These are phyloP conservation scores for Cicer cuneatum DNA, from an alignment of 306 rosid species.

Conservation along the genomic window DNA sequence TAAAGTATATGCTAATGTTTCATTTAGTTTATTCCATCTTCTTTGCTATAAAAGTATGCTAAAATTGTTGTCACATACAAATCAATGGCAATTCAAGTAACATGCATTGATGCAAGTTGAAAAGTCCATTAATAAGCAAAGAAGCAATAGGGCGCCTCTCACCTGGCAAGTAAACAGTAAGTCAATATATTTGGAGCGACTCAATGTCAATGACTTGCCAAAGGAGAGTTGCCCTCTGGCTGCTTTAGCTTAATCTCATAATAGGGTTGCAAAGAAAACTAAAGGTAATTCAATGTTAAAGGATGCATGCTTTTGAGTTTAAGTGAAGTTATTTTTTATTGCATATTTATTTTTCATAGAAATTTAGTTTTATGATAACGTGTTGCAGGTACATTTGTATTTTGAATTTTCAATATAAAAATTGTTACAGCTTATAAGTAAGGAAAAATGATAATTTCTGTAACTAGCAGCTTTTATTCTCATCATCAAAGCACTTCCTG, in stretches of 20 bases:
- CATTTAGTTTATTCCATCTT: conserved; percentile 42
- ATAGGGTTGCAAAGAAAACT: not conserved
- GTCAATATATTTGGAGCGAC: too few species aligned
- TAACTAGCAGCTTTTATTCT: too few species aligned
- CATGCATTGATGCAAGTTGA: conserved; percentile 2
- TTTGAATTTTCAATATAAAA: too few species aligned
- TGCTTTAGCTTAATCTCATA: conserved; percentile 52
- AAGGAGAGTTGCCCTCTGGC: conserved; percentile 70
- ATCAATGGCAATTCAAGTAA: conserved; percentile 34
- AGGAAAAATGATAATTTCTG: too few species aligned
- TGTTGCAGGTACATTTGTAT: too few species aligned
- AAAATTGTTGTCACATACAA: conserved; percentile 3
- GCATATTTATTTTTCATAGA: not conserved
- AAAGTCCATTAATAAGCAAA: conserved; percentile 40
- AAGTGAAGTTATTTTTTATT: not conserved
- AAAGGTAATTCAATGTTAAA: not conserved
- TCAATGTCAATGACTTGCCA: conserved; percentile 46
- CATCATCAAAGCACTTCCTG: too few species aligned
- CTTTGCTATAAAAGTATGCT: conserved; percentile 20
- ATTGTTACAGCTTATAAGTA: too few species aligned
- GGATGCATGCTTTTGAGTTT: not conserved
- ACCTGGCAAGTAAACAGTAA: conserved; percentile 48
- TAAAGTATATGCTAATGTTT: conserved; percentile 45
- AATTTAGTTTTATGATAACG: too few species aligned
- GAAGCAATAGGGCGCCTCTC: conserved; percentile 55